Evolutionary conservation across 345 rosid genomes (phyloP).

Genomic region (Alliaria petiolata): DNA sequence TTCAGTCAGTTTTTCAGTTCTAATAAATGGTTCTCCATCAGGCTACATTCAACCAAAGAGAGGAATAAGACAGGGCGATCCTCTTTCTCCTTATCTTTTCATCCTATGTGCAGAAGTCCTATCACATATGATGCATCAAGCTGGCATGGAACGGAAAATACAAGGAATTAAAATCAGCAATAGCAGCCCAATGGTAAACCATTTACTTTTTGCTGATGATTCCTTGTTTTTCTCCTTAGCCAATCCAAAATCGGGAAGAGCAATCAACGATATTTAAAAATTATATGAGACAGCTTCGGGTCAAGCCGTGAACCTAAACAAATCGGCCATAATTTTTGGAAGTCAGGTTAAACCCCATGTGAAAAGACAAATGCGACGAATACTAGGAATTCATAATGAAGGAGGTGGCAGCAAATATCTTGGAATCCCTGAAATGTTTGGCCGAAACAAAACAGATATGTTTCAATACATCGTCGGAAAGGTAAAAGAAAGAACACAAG

Average conservation of each 20-base stretch:
- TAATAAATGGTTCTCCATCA: background rate
- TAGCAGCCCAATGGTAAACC: background rate
- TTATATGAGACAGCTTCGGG: background rate
- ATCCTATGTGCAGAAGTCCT: background rate
- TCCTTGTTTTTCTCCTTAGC: background rate
- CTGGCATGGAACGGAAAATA: too few species aligned
- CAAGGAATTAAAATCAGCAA: background rate
- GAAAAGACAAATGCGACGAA: background rate
- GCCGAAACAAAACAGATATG: background rate
- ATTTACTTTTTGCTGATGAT: background rate
- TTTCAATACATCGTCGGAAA: background rate
- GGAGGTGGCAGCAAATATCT: background rate
- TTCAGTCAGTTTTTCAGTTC: rapidly evolving
- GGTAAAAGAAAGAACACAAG: background rate
- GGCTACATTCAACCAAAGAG: rapidly evolving
- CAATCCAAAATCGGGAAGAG: too few species aligned
- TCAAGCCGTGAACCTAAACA: background rate
- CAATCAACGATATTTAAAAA: too few species aligned
- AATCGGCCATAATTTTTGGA: background rate
- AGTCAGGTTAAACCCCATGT: rapidly evolving
- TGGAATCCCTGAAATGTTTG: rapidly evolving
- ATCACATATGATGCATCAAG: too few species aligned
- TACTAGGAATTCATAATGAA: background rate
- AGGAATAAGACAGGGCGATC: background rate
- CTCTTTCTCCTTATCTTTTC: background rate